phyloP scores from a whole-genome alignment of 495 filamentous ascomycete genomes.

The Hypoxylon lenormandii region DNA sequence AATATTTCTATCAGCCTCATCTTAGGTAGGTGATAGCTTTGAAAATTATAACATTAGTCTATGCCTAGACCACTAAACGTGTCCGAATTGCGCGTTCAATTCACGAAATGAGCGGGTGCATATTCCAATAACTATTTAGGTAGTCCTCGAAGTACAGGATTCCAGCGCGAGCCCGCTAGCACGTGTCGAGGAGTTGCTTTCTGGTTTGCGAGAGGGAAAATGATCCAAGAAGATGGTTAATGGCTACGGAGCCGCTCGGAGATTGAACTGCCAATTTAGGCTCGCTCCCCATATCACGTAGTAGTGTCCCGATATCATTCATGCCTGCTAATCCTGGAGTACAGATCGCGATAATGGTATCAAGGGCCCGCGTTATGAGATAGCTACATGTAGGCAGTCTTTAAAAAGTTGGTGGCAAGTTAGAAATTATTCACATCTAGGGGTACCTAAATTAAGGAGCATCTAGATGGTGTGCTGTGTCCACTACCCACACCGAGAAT shows the following conservation, averaged over 20 bases:
- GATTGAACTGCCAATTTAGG: slow-evolving; percentile 42
- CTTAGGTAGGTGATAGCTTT: background rate
- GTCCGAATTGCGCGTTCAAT: background rate
- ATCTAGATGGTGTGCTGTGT: no score
- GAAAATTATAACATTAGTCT: background rate
- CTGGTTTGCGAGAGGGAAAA: slow-evolving; percentile 37
- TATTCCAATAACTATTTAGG: background rate
- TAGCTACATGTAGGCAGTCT: no score
- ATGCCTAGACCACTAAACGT: background rate
- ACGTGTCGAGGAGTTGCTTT: slow-evolving; percentile 30
- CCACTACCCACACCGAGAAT: no score
- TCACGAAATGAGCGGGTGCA: background rate
- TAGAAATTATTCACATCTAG: no score
- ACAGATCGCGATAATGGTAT: background rate
- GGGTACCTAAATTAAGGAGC: no score
- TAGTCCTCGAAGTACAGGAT: background rate
- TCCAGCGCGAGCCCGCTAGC: background rate
- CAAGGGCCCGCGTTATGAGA: background rate
- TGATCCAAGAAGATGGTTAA: slow-evolving; percentile 14
- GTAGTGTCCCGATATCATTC: slow-evolving; percentile 15
- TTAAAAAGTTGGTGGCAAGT: no score
- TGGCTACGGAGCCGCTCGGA: slow-evolving; percentile 38
- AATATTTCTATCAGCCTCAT: no score
- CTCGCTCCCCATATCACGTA: slow-evolving; percentile 15
- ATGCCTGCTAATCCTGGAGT: background rate